Evolutionary conservation across 2,329 filamentous ascomycete species (phyloP).

Genomic region (Sclerotinia glacialis): DNA sequence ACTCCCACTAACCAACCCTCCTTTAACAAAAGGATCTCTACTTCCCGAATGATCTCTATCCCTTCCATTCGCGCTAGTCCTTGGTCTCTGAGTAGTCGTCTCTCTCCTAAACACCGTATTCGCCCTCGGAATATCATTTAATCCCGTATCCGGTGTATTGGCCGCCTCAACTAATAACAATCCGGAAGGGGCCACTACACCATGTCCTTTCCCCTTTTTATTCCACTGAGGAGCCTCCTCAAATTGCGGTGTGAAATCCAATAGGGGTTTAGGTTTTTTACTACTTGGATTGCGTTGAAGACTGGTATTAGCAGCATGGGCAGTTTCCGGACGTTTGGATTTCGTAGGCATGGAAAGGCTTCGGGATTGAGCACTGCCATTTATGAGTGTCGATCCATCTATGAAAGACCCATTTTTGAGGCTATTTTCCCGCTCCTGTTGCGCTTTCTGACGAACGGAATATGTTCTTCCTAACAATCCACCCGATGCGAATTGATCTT

Average conservation of each 20-base stretch:
- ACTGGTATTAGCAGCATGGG: conserved; percentile 15
- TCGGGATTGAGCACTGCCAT: conserved; percentile 40
- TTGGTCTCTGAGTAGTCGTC: conserved; percentile 15
- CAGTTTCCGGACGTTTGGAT: conserved; percentile 19
- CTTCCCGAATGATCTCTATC: conserved; percentile 18
- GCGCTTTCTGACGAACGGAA: conserved; percentile 45
- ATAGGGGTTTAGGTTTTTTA: conserved; percentile 52
- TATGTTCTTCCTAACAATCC: conserved; percentile 51
- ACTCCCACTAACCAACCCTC: conserved; percentile 23
- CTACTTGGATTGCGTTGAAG: conserved; percentile 19
- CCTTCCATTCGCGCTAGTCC: conserved; percentile 21
- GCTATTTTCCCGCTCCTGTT: conserved; percentile 31
- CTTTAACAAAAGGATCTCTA: conserved; percentile 25
- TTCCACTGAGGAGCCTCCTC: conserved; percentile 60
- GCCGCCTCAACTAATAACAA: conserved; percentile 50
- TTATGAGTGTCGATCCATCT: conserved; percentile 56
- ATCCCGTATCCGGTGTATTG: conserved; percentile 29
- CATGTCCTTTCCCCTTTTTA: conserved; percentile 52
- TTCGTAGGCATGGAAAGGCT: conserved; percentile 29
- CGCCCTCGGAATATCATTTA: conserved; percentile 27
- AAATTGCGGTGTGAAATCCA: conserved; percentile 66
- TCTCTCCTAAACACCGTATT: conserved; percentile 35
- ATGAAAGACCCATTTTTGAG: conserved; percentile 47
- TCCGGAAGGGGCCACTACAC: conserved; percentile 44
- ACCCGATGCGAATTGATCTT: conserved; percentile 45